These are phyloP conservation scores for Cladosporium sp. DNA, from an alignment of 2,329 filamentous ascomycete genomes.

Conservation along the genomic window DNA sequence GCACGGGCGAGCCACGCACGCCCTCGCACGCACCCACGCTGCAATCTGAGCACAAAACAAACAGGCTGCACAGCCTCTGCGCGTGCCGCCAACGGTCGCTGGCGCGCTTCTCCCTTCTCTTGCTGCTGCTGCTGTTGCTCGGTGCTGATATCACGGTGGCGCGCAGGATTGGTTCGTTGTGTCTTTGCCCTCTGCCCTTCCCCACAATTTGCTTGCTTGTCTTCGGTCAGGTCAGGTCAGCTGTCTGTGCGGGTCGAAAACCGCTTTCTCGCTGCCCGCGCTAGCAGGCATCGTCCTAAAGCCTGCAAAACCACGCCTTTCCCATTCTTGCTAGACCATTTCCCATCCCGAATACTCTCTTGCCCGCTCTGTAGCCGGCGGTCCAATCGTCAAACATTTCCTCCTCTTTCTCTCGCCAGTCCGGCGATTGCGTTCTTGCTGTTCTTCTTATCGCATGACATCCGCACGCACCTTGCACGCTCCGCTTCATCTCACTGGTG, in stretches of 20 bases:
- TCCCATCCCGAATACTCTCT: background rate
- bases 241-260: conserved; percentile 7
- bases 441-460: conserved; percentile 4
- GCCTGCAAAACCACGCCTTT: background rate
- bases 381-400: conserved; percentile 20
- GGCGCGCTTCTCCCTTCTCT: background rate
- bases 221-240: background rate
- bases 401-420: background rate
- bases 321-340: background rate
- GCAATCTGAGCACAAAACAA: conserved; percentile 19
- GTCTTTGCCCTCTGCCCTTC: background rate
- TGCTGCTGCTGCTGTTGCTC: conserved; percentile 1
- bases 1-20: conserved; percentile 6
- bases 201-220: conserved; percentile 11
- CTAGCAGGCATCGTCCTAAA: conserved; percentile 6
- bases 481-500: background rate
- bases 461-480: conserved; percentile 1
- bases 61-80: conserved; percentile 13
- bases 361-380: conserved; percentile 9
- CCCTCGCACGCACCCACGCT: conserved; percentile 9
- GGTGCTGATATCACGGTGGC: background rate
- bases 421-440: background rate
- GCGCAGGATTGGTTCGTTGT: conserved; percentile 10
- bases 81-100: conserved; percentile 16
- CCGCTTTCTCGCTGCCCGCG: conserved; percentile 2